phyloP scores from a whole-genome alignment of 1,284 basidiomycete genomes.

The Austroboletus sp. region DNA sequence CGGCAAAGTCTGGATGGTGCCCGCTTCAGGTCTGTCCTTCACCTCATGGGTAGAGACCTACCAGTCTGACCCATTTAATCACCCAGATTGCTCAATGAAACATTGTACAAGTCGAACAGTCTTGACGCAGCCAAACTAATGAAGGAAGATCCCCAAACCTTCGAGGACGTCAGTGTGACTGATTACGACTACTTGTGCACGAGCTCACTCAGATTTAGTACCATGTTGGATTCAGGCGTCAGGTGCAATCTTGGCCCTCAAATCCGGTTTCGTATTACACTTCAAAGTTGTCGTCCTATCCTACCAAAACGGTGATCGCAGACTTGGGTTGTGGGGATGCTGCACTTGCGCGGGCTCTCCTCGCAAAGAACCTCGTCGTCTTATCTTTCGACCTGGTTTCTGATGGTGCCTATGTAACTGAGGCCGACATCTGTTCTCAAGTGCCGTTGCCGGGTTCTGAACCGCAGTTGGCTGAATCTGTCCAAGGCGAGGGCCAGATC shows the following conservation, averaged over 20 bases:
- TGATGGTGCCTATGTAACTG: constrained; percentile 65
- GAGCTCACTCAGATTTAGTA: constrained; percentile 51
- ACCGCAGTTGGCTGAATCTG: constrained; percentile 38
- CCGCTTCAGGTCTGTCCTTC: constrained; percentile 61
- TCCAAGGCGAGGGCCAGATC: constrained; percentile 57
- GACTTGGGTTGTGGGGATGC: constrained; percentile 97
- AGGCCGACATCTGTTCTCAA: constrained; percentile 69
- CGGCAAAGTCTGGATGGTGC: constrained; percentile 77
- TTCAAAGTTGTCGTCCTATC: constrained; percentile 50
- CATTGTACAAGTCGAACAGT: constrained; percentile 78
- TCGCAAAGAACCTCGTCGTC: constrained; percentile 63
- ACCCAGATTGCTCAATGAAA: constrained; percentile 80
- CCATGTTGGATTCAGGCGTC: constrained; percentile 81
- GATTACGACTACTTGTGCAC: neutral
- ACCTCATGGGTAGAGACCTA: neutral
- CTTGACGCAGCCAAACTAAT: constrained; percentile 71
- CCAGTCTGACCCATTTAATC: constrained; percentile 4
- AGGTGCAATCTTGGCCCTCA: constrained; percentile 85
- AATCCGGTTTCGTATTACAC: constrained; percentile 83
- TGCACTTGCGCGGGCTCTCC: constrained; percentile 69
- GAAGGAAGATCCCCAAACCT: constrained; percentile 69
- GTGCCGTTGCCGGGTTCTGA: constrained; percentile 81
- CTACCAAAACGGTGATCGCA: constrained; percentile 68
- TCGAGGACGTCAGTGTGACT: constrained; percentile 57
- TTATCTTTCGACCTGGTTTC: constrained; percentile 79